Conservation (phyloP, 495 filamentous ascomycete genomes). For the Penicillium arizonense region DNA sequence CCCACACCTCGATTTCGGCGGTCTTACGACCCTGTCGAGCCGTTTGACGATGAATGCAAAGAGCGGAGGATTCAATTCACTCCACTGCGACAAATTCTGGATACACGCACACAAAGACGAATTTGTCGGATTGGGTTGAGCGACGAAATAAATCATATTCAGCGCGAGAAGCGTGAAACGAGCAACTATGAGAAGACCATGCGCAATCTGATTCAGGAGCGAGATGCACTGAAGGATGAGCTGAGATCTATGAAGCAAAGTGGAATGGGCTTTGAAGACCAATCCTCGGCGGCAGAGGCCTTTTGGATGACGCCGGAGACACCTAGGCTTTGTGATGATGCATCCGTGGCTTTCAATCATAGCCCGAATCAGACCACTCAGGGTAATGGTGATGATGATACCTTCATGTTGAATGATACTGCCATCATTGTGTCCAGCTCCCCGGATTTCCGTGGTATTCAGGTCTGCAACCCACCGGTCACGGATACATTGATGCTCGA, state of each 20-base stretch:
- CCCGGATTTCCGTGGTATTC: conserved; percentile 27
- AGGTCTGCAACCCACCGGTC: conserved; percentile 3
- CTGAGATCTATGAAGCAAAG: conserved; percentile 41
- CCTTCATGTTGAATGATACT: conserved; percentile 34
- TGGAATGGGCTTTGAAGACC: conserved; percentile 25
- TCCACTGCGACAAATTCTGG: conserved; percentile 67
- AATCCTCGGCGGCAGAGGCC: conserved; percentile 19
- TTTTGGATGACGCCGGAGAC: conserved; percentile 23
- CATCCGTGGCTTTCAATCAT: conserved; percentile 11
- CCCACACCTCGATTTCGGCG: conserved; percentile 24
- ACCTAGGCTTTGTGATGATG: conserved; percentile 15
- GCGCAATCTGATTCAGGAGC: conserved; percentile 32
- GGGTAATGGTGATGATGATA: conserved; percentile 22
- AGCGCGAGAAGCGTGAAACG: conserved; percentile 52
- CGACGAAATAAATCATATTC: conserved; percentile 69
- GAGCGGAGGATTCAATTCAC: conserved; percentile 57
- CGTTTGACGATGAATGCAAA: conserved; percentile 21
- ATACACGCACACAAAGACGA: conserved; percentile 68
- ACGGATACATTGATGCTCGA: conserved; percentile 21
- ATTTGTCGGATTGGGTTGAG: conserved; percentile 70
- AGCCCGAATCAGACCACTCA: conserved; percentile 1
- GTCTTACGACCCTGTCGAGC: conserved; percentile 27
- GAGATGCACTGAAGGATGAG: conserved; percentile 51
- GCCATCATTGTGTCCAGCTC: conserved; percentile 35
- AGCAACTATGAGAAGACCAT: conserved; percentile 52